Base-by-base conservation (phyloP, 2,329 filamentous ascomycete species). In the Diaporthe eres region DNA sequence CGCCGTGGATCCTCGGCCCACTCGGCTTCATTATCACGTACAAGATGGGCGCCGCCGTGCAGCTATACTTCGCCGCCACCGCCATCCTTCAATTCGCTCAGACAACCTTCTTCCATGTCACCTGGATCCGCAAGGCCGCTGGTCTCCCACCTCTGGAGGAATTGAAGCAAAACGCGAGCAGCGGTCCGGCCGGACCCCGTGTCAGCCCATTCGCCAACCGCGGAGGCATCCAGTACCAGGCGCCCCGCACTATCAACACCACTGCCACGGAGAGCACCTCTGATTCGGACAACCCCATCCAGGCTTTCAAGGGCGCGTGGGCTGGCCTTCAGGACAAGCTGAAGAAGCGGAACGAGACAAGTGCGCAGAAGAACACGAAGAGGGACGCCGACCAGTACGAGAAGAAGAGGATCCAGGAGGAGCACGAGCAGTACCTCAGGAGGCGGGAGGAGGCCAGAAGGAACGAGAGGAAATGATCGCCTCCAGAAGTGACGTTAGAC, bases 61-160 rank as follows among this genome's bases (percentile, higher is more conserved):
- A 93, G 80, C 80, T 94, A 42, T 93, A 91, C 85, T 94, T 95
- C 84, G 82, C 89, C 71, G 78, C 84, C 19, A 84, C 87, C 4
- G 82, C 83, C 71, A 1, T 82, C 6, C 76, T 85, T 19, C 85
- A 86, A 60, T 82, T 78, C 49, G 2, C 80, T 28, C 90, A 92
- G 83, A 80, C 86, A 6, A 82, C 81, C 63, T 71, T 89, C 4
- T 83, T 91, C 76, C 84, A 85, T 77, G 82, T 83, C 63, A 76
- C 80, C 7, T 80, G 79, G 78, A 82, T 88, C 77, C 84, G 88
- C 51, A 74, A 77, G 1, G 79, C 77, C 75, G 79, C 85, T 19
- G 84, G 85, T 28, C 84, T 89, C 74, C 81, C 81, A 34, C 83
- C 83, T 8, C 74, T 84, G n/a, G 55, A 71, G n/a, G 42, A 25